Base-by-base conservation (phyloP, 208 protist species). In the Angomonas deanei region DNA sequence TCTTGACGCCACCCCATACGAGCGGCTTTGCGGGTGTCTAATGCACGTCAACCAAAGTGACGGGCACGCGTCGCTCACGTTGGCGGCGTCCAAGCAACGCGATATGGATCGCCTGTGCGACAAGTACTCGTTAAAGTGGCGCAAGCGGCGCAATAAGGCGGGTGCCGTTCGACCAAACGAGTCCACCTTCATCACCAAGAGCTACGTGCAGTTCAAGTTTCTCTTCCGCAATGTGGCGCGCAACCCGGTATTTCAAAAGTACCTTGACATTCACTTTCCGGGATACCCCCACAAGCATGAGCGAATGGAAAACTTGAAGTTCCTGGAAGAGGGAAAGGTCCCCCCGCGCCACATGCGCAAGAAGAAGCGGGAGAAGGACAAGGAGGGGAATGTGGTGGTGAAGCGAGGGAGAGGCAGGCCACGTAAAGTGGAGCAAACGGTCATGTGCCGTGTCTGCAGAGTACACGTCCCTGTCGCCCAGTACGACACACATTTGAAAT, bases 41-140 rank as follows among this genome's bases (percentile, higher is more conserved):
- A 91, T 91, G 84, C 47, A 82, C 42, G 69, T 91, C 32, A 91
- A 91, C 72, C 84, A 91, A 70, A 74, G 68, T 39, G 84, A 91
- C 63, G 81, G 68, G 11, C 68, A 69, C 30, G 48, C 64, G 27
- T 32, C 61, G 24, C 32, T 88, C 4, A 70, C 67, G 1, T 33
- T 91, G 15, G 32, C 80, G 26, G 52, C 72, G 11, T 60, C 64
- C 34, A 86, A 86, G 66, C 81, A 88, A 60, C 60, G 34, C 1
- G 78, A 86, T 50, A 47, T 91, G 11, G 81, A 91, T 58, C 50
- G 61, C 10, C 33, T 91, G 13, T 85, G 75, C 48, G 62, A 53
- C n/a, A 42, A 19, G 23, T 84, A 78, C 65, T 50, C 66, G 27
- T 34, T 91, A 17, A 73, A 78, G 32, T 91, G 84, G 82, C 76